Percentiles rank a stretch among this genome's conserved stretches.
Evolutionary conservation across 306 rosid genomes (phyloP).

Genomic region (Quercus parvula): DNA sequence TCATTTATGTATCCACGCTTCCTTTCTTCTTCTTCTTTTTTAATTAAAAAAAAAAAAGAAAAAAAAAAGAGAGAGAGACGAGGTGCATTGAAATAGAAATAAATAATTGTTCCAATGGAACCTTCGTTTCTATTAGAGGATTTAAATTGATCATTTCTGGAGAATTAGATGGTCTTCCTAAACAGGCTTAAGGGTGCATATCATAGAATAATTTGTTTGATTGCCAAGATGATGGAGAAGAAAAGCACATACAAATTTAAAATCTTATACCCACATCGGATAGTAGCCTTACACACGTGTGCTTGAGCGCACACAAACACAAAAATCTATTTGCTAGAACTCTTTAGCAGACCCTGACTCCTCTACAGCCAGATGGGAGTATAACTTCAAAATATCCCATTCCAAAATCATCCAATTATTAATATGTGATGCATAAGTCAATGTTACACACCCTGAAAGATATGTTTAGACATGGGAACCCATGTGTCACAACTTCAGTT

Average conservation of each 20-base stretch:
- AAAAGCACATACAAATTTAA: neutral
- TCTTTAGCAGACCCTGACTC: neutral
- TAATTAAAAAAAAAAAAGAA: no score
- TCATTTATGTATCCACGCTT: no score
- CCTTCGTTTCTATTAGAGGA: no score
- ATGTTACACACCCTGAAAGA: neutral
- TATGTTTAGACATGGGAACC: neutral
- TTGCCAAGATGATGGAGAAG: neutral
- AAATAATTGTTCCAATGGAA: no score
- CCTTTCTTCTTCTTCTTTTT: no score
- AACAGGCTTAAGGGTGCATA: no score
- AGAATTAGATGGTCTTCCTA: no score
- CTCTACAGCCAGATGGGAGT: constrained; percentile 2
- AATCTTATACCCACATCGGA: neutral
- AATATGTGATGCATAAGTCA: neutral
- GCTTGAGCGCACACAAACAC: neutral
- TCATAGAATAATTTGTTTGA: neutral
- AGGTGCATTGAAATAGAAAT: no score
- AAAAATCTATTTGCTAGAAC: neutral
- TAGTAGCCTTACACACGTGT: neutral
- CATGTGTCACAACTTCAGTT: neutral
- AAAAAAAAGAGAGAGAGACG: no score
- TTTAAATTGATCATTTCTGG: no score
- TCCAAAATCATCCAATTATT: neutral
- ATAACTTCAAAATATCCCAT: neutral